These are phyloP conservation scores for Saccharomyces hybrid DNA, from an alignment of 1,139 yeast species.

Conservation along the genomic window DNA sequence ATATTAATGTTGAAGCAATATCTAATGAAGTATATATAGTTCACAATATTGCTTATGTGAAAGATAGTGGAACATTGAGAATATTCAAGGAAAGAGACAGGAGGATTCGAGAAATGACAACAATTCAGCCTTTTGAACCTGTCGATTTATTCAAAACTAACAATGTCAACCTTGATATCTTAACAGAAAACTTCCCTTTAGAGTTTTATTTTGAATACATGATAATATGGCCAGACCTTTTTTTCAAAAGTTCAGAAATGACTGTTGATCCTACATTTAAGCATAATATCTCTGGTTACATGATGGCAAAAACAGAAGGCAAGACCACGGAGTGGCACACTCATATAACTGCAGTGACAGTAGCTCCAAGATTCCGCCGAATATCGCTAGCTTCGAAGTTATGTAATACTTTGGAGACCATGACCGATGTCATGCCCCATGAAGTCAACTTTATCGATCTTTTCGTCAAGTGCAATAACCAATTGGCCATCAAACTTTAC, in stretches of 20 bases:
- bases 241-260: conserved; percentile 61
- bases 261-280: conserved; percentile 19
- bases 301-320: conserved; percentile 98
- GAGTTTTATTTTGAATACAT: conserved; percentile 81
- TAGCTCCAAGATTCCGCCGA: conserved; percentile 73
- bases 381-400: conserved; percentile 72
- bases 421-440: conserved; percentile 64
- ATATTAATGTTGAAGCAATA: neutral
- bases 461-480: conserved; percentile 81
- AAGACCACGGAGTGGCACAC: conserved; percentile 82
- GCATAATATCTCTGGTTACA: conserved; percentile 51
- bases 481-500: conserved; percentile 70
- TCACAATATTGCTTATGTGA: neutral
- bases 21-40: neutral
- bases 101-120: conserved; percentile 20
- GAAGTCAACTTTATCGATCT: conserved; percentile 79
- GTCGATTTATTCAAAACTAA: conserved; percentile 70
- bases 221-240: conserved; percentile 78
- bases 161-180: conserved; percentile 71
- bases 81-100: neutral
- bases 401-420: conserved; percentile 63
- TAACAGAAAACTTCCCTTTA: conserved; percentile 83
- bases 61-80: neutral
- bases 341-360: conserved; percentile 93
- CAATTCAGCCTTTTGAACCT: conserved; percentile 63